Evolutionary conservation across 768 basidiomycete genomes (phyloP).

Genomic region (Leccinum sublutescens): DNA sequence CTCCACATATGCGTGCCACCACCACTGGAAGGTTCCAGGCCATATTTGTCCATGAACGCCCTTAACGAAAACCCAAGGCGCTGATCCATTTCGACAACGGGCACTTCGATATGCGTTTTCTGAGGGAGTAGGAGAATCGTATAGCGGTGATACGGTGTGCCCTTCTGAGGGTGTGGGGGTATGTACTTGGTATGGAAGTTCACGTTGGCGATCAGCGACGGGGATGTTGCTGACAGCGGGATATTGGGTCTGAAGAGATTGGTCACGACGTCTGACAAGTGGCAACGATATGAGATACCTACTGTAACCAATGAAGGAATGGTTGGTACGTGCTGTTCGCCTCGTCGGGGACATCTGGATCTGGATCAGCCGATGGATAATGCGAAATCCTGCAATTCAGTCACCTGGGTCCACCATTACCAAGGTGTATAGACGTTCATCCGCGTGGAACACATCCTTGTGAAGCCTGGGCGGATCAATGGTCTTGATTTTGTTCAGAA

Average conservation of each 20-base stretch:
- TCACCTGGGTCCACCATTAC: conserved; percentile 85
- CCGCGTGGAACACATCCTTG: conserved; percentile 78
- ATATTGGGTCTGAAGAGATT: conserved; percentile 67
- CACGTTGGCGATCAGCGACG: conserved; percentile 38
- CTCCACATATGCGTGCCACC: conserved; percentile 86
- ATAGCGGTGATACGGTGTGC: conserved; percentile 91
- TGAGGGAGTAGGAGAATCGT: conserved; percentile 75
- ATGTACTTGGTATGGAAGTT: conserved; percentile 72
- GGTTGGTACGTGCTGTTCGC: conserved; percentile 60
- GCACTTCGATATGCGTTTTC: conserved; percentile 44
- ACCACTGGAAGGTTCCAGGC: conserved; percentile 51
- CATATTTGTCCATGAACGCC: conserved; percentile 55
- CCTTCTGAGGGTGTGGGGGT: conserved; percentile 89
- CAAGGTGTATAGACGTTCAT: conserved; percentile 81
- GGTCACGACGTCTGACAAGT: neutral
- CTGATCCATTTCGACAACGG: conserved; percentile 42
- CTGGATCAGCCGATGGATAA: conserved; percentile 8
- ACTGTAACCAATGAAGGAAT: conserved; percentile 88
- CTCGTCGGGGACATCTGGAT: conserved; percentile 80
- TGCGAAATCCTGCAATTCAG: conserved; percentile 27
- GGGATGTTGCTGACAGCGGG: conserved; percentile 60
- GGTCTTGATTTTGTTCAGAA: conserved; percentile 46
- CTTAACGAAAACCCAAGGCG: conserved; percentile 68
- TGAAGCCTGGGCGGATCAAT: conserved; percentile 59
- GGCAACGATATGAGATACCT: conserved; percentile 21